phyloP scores from a whole-genome alignment of 345 rosid genomes.

The Isatis tinctoria region DNA sequence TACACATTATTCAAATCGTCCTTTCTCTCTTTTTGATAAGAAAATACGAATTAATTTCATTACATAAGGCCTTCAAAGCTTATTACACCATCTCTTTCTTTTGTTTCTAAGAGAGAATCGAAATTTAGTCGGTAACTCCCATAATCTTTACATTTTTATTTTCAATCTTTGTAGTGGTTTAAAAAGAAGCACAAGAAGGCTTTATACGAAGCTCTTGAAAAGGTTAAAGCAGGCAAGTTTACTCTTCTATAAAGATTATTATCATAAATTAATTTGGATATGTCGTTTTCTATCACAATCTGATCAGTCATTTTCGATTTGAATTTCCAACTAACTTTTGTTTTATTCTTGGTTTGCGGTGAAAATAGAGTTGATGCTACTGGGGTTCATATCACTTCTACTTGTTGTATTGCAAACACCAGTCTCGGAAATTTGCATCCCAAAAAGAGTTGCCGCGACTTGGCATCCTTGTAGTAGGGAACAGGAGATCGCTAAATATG shows the following conservation, averaged over 20 bases:
- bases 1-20: neutral
- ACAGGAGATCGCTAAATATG: neutral
- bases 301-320: neutral
- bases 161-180: slow-evolving; percentile 48
- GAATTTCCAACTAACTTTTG: neutral
- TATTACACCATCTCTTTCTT: neutral
- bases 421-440: slow-evolving; percentile 54
- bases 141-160: neutral
- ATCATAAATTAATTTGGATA: neutral
- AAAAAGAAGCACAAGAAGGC: slow-evolving; percentile 57
- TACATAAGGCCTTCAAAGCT: neutral
- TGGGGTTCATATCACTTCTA: slow-evolving; percentile 75
- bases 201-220: slow-evolving; percentile 80
- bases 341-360: neutral
- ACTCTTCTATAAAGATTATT: neutral
- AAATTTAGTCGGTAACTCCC: neutral
- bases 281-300: neutral
- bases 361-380: slow-evolving; percentile 60
- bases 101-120: neutral
- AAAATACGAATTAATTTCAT: neutral
- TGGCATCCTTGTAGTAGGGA: slow-evolving; percentile 64
- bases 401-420: slow-evolving; percentile 41
- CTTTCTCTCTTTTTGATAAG: neutral
- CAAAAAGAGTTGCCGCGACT: slow-evolving; percentile 36
- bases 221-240: slow-evolving; percentile 66